A percentile compares a stretch with the other conserved stretches of the same genome.
These are phyloP conservation scores for Septoria petroselini DNA, from an alignment of 2,329 filamentous ascomycete species.

Conservation along the genomic window DNA sequence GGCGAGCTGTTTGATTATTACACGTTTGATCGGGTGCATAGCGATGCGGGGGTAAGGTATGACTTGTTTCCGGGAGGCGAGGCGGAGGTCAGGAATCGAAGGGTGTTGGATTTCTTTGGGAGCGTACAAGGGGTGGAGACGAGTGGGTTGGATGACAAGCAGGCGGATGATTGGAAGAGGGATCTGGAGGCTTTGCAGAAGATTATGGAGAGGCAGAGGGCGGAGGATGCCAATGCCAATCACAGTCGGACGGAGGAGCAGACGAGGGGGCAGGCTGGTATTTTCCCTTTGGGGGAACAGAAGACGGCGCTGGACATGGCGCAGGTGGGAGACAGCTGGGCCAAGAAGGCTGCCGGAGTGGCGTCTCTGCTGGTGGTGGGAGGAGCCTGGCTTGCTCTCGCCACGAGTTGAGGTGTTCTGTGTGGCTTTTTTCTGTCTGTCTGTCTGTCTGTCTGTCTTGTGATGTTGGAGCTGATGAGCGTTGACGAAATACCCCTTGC, in stretches of 20 bases:
- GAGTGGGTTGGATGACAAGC: constrained; percentile 45
- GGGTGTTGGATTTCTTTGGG: constrained; percentile 95
- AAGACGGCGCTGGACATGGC: constrained; percentile 32
- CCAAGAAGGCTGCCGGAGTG: constrained; percentile 42
- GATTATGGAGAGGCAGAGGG: constrained; percentile 55
- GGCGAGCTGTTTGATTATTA: constrained; percentile 96
- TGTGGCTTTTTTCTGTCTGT: no score
- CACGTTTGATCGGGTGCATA: constrained; percentile 91
- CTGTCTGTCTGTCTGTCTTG: no score
- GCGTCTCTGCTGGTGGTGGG: constrained; percentile 42
- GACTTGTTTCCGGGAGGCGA: constrained; percentile 90
- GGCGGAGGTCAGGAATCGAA: constrained; percentile 68
- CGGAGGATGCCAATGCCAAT: constrained; percentile 16
- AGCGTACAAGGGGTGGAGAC: constrained; percentile 97
- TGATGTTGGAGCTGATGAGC: no score
- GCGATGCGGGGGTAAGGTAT: constrained; percentile 84
- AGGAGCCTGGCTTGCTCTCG: constrained; percentile 39
- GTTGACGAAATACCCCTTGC: no score
- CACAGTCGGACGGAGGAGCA: constrained; percentile 7
- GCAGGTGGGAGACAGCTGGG: constrained; percentile 40
- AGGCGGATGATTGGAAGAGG: constrained; percentile 53
- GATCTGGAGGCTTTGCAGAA: constrained; percentile 71
- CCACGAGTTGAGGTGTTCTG: constrained; percentile 16
- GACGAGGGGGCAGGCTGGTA: constrained; percentile 13
- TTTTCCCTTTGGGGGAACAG: background rate